Percentiles rank a stretch among this genome's conserved stretches.
phyloP scores from a whole-genome alignment of 2,329 filamentous ascomycete genomes.

The Orbilia blumenaviensis region DNA sequence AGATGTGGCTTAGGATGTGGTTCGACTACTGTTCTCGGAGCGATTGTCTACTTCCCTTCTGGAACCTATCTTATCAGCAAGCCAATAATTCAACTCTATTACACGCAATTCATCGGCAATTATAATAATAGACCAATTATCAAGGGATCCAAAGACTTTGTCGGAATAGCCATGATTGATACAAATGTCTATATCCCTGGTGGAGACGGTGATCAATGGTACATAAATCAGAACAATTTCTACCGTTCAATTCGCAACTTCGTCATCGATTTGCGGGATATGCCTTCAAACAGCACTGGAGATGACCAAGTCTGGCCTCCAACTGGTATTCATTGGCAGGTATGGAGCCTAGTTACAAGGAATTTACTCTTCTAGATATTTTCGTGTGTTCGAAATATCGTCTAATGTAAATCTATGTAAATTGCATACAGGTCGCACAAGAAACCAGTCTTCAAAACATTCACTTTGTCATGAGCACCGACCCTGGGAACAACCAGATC shows the following conservation, averaged over 20 bases:
- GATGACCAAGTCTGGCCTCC: not conserved
- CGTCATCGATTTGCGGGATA: conserved; percentile 67
- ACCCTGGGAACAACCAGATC: conserved; percentile 63
- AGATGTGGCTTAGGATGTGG: conserved; percentile 85
- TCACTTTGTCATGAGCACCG: conserved; percentile 63
- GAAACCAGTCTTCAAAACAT: conserved; percentile 69
- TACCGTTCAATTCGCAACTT: conserved; percentile 70
- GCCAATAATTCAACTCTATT: conserved; percentile 49
- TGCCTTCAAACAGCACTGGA: conserved; percentile 59
- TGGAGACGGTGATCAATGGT: conserved; percentile 63
- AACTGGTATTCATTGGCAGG: conserved; percentile 62
- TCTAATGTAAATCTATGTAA: too few species aligned
- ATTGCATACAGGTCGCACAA: conserved; percentile 67
- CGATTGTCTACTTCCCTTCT: conserved; percentile 62
- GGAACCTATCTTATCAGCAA: conserved; percentile 56
- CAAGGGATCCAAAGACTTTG: not conserved
- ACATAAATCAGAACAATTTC: conserved; percentile 61
- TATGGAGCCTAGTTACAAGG: not conserved
- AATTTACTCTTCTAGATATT: too few species aligned
- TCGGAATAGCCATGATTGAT: not conserved
- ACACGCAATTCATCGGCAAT: conserved; percentile 56
- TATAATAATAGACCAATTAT: not conserved
- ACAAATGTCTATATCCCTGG: not conserved
- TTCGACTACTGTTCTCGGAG: conserved; percentile 80
- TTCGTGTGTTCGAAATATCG: too few species aligned